A percentile compares a stretch with the other conserved stretches of the same genome.
These are phyloP conservation scores for Warburgia ugandensis DNA, from an alignment of 164 flowering plant genomes.

Conservation along the genomic window DNA sequence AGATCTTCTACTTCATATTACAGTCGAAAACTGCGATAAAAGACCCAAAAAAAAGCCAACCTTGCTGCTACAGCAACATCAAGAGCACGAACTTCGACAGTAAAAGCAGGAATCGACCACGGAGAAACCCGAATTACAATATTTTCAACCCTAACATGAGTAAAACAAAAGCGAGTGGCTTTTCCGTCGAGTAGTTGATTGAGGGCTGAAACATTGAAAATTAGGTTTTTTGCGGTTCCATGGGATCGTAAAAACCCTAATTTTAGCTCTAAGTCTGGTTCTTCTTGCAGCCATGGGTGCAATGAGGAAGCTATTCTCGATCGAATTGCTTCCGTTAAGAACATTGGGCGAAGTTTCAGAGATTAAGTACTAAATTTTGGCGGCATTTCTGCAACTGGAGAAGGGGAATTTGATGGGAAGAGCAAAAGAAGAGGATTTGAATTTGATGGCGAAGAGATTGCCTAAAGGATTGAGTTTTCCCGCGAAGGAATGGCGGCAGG, in stretches of 20 bases:
- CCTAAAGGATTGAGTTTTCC: no score
- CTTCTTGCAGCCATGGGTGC: slow-evolving; percentile 62
- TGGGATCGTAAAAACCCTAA: slow-evolving; percentile 55
- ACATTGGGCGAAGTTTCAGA: background rate
- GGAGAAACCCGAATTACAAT: slow-evolving; percentile 35
- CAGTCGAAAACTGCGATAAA: background rate
- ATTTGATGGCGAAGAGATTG: no score
- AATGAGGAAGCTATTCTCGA: slow-evolving; percentile 49
- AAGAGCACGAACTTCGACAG: slow-evolving; percentile 41
- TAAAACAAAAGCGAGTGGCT: slow-evolving; percentile 20
- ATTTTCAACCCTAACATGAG: slow-evolving; percentile 38
- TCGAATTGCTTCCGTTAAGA: slow-evolving; percentile 17
- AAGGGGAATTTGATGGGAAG: no score
- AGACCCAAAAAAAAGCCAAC: slow-evolving; percentile 23
- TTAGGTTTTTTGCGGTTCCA: slow-evolving; percentile 32
- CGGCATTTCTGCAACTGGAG: no score
- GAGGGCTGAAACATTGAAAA: slow-evolving; percentile 40
- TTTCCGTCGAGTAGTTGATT: slow-evolving; percentile 36
- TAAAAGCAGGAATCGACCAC: slow-evolving; percentile 58
- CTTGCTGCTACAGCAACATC: slow-evolving; percentile 30
- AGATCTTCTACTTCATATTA: background rate
- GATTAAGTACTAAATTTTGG: no score
- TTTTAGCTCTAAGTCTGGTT: slow-evolving; percentile 46
- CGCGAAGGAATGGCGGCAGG: no score
- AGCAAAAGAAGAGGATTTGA: no score